Evolutionary conservation across 495 filamentous ascomycete species (phyloP).

Genomic region (Gamarada debralockiae): DNA sequence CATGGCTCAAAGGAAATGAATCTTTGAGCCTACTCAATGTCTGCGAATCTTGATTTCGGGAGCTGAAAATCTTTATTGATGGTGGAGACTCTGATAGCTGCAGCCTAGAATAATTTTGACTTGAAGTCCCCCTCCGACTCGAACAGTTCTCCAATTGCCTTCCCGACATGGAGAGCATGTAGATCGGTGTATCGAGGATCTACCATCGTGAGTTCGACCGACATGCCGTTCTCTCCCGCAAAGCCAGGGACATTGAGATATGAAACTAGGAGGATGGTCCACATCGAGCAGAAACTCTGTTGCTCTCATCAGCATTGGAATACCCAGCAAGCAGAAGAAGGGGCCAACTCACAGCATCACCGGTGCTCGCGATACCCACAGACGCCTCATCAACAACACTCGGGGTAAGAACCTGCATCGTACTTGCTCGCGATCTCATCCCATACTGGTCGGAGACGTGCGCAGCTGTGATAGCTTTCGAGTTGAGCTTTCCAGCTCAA

Average conservation of each 20-base stretch:
- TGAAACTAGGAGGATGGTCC: conserved; percentile 42
- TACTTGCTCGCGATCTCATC: conserved; percentile 43
- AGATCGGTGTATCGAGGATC: conserved; percentile 40
- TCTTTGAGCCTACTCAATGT: no score
- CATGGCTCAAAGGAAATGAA: no score
- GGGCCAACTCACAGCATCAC: conserved; percentile 31
- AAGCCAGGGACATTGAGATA: conserved; percentile 48
- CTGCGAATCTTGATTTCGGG: no score
- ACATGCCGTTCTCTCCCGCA: conserved; percentile 42
- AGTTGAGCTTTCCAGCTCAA: conserved; percentile 37
- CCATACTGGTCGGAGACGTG: conserved; percentile 39
- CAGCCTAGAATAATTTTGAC: conserved; percentile 4
- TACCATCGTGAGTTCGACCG: conserved; percentile 44
- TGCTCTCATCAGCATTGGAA: background rate
- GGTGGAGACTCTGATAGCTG: no score
- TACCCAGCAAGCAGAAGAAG: conserved; percentile 26
- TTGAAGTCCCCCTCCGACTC: conserved; percentile 40
- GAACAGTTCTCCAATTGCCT: conserved; percentile 37
- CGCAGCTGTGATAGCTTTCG: conserved; percentile 39
- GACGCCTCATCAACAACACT: conserved; percentile 48
- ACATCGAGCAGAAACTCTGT: conserved; percentile 15
- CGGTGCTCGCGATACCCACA: conserved; percentile 38
- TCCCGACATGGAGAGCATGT: conserved; percentile 37
- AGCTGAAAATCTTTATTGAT: no score
- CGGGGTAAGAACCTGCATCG: conserved; percentile 43